phyloP scores from a whole-genome alignment of 306 rosid species.

The Delonix regia region DNA sequence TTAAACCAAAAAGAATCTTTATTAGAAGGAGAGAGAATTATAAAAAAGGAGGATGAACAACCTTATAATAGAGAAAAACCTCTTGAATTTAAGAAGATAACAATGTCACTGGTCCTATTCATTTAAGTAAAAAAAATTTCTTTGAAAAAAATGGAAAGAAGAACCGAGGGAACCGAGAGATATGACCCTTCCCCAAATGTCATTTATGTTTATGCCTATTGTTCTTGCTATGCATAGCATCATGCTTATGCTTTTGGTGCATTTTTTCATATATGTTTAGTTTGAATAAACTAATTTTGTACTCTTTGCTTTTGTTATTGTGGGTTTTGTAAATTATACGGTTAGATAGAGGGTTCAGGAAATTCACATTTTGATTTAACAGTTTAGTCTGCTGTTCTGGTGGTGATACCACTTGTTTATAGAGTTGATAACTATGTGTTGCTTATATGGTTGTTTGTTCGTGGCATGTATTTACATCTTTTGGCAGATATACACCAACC shows the following conservation, averaged over 20 bases:
- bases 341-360: background rate
- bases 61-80: background rate
- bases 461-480: constrained; percentile 17
- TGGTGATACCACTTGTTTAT: background rate
- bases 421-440: background rate
- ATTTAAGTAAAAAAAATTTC: background rate
- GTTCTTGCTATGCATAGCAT: background rate
- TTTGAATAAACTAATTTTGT: background rate
- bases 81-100: background rate
- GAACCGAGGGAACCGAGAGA: background rate
- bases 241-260: background rate
- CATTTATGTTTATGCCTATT: background rate
- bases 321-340: background rate
- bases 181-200: background rate
- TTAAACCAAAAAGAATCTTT: background rate
- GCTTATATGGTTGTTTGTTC: background rate
- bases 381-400: background rate
- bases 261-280: background rate
- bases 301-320: background rate
- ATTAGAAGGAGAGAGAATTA: background rate
- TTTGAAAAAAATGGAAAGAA: background rate
- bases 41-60: background rate
- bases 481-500: constrained; percentile 41
- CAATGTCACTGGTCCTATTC: background rate
- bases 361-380: background rate